Evolutionary conservation across 306 rosid genomes (phyloP).

Genomic region (Adenanthera pavonina): DNA sequence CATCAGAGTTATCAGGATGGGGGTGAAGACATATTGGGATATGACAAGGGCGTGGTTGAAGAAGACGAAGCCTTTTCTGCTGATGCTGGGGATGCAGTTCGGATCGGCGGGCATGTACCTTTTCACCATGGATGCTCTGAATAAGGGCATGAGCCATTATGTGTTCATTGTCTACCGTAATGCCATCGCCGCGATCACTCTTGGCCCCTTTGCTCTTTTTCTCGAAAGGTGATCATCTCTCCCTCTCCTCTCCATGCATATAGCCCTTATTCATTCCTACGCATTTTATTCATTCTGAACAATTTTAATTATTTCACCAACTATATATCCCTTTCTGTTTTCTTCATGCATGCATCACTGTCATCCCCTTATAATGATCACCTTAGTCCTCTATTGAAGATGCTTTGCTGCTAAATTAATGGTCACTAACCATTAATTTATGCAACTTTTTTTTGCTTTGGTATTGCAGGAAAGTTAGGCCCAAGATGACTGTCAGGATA

Average conservation of each 20-base stretch:
- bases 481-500: constrained; percentile 63
- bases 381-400: too few relatives aligned
- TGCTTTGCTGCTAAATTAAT: too few relatives aligned
- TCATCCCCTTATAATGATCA: too few relatives aligned
- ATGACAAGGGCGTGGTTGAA: neutral
- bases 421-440: too few relatives aligned
- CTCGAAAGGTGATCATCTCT: constrained; percentile 61
- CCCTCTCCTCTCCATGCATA: too few relatives aligned
- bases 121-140: constrained; percentile 69
- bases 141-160: constrained; percentile 82
- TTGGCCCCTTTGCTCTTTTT: constrained; percentile 79
- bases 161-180: constrained; percentile 81
- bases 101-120: constrained; percentile 93
- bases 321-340: too few relatives aligned
- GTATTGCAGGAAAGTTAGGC: constrained; percentile 73
- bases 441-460: neutral
- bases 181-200: constrained; percentile 65
- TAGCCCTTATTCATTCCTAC: too few relatives aligned
- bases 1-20: too few relatives aligned
- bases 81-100: constrained; percentile 71
- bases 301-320: too few relatives aligned
- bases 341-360: too few relatives aligned
- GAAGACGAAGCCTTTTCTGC: constrained; percentile 58
- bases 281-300: too few relatives aligned
- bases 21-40: too few relatives aligned